Percentiles rank a stretch among this genome's conserved stretches.
phyloP scores from a whole-genome alignment of 225 moss, liverwort and hornwort species.

The Anthoceros angustus region DNA sequence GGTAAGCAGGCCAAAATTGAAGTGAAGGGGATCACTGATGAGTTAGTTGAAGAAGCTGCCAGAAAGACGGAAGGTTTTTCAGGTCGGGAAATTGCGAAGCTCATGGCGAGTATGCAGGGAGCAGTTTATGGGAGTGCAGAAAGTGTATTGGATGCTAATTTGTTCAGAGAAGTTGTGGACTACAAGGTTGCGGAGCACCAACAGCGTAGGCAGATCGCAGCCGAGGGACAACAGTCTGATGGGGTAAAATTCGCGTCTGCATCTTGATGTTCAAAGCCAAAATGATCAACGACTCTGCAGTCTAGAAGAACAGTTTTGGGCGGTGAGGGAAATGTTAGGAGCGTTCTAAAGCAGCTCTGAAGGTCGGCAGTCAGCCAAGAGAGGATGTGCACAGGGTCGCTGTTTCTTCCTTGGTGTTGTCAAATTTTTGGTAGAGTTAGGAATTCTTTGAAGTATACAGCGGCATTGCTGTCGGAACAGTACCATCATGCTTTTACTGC shows the following conservation, averaged over 20 bases:
- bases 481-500: no score
- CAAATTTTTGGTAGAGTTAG: no score
- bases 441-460: no score
- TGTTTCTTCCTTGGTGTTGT: no score
- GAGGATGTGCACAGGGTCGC: no score
- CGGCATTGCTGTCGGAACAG: no score
- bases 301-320: no score
- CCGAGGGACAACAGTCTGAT: neutral
- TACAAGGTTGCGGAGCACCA: conserved; percentile 83
- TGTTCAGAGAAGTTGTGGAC: conserved; percentile 67
- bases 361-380: no score
- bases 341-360: no score
- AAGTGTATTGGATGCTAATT: conserved; percentile 43
- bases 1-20: conserved; percentile 63
- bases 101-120: conserved; percentile 92
- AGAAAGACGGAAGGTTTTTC: conserved; percentile 61
- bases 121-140: conserved; percentile 72
- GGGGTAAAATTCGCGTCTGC: neutral
- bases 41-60: conserved; percentile 52
- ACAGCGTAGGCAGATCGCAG: conserved; percentile 12
- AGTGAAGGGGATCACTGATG: conserved; percentile 45
- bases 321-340: no score
- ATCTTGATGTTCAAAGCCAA: neutral
- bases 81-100: conserved; percentile 82
- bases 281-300: no score